Evolutionary conservation across 805 yeast genomes (phyloP).

Genomic region (Ogataea nonfermentans): DNA sequence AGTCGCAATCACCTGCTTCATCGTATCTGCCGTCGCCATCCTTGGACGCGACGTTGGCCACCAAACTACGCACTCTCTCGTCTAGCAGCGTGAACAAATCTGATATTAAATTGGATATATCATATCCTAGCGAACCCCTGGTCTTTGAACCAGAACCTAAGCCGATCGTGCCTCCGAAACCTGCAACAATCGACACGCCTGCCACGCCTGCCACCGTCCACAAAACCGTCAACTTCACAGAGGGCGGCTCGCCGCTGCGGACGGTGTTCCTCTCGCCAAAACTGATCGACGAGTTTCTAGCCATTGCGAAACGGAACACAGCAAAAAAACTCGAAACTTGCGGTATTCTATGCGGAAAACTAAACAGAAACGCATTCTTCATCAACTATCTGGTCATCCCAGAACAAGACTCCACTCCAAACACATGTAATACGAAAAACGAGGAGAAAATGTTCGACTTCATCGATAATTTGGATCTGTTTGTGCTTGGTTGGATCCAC

Average conservation of each 20-base stretch:
- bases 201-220: slow-evolving; percentile 25
- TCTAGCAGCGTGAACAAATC: slow-evolving; percentile 8
- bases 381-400: slow-evolving; percentile 62
- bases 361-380: slow-evolving; percentile 61
- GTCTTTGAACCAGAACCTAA: slow-evolving; percentile 1
- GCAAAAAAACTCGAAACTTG: slow-evolving; percentile 55
- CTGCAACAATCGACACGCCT: neutral
- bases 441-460: slow-evolving; percentile 58
- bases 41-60: slow-evolving; percentile 4
- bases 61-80: slow-evolving; percentile 9
- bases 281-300: slow-evolving; percentile 43
- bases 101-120: slow-evolving; percentile 1
- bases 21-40: slow-evolving; percentile 1
- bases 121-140: slow-evolving; percentile 5
- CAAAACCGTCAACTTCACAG: slow-evolving; percentile 44
- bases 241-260: slow-evolving; percentile 55
- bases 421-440: slow-evolving; percentile 59
- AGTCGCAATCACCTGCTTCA: slow-evolving; percentile 1
- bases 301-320: slow-evolving; percentile 51
- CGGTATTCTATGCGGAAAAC: slow-evolving; percentile 63
- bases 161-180: neutral
- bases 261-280: slow-evolving; percentile 48
- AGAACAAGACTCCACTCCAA: slow-evolving; percentile 58
- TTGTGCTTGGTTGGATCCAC: slow-evolving; percentile 73
- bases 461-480: slow-evolving; percentile 53